Evolutionary conservation across 2,329 filamentous ascomycete species (phyloP).

Genomic region (Aspergillus aculeatinus): DNA sequence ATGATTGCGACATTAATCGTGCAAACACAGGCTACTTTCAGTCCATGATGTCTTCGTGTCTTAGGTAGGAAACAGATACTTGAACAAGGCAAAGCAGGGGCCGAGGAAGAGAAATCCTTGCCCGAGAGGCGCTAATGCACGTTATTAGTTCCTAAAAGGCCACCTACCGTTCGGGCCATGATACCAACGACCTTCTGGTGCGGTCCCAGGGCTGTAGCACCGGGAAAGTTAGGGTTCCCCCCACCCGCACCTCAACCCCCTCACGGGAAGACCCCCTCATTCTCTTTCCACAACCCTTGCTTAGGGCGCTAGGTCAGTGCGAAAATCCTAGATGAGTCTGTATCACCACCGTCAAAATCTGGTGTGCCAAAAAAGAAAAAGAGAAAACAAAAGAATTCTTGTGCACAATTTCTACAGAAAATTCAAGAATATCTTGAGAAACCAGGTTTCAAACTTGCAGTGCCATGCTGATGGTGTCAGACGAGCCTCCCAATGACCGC

Average conservation of each 20-base stretch:
- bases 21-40: background rate
- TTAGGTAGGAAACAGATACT: background rate
- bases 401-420: background rate
- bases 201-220: slow-evolving; percentile 38
- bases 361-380: no score
- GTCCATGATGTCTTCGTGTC: background rate
- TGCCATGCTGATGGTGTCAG: background rate
- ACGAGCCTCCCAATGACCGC: background rate
- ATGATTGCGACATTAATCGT: background rate
- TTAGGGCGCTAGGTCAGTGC: background rate
- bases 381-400: no score
- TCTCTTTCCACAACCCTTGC: slow-evolving; percentile 1
- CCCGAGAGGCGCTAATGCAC: slow-evolving; percentile 39
- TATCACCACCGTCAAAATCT: background rate
- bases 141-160: slow-evolving; percentile 29
- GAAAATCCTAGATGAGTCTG: background rate
- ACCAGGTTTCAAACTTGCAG: background rate
- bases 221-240: slow-evolving; percentile 34
- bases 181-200: slow-evolving; percentile 14
- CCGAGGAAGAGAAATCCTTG: slow-evolving; percentile 11
- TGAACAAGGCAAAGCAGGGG: background rate
- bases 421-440: background rate
- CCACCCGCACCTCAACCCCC: slow-evolving; percentile 12
- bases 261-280: slow-evolving; percentile 16
- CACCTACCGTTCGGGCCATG: slow-evolving; percentile 18